A percentile compares a stretch with the other conserved stretches of the same genome.
These are phyloP conservation scores for Vararia minispora DNA, from an alignment of 768 basidiomycete genomes.

Conservation along the genomic window DNA sequence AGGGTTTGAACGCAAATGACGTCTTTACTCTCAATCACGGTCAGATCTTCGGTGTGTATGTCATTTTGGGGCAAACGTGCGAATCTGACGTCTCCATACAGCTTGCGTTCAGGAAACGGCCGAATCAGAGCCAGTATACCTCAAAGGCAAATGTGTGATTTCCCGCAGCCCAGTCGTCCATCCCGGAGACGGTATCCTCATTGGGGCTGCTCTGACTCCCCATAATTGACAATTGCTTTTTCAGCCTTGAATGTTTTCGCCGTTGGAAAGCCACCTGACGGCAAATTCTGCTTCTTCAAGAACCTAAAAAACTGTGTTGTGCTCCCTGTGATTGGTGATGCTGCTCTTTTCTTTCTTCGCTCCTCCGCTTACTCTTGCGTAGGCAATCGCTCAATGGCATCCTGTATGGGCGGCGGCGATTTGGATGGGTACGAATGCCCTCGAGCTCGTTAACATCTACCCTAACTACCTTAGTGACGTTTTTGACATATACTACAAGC, in stretches of 20 bases:
- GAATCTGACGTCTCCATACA: no score
- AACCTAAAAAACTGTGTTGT: constrained; percentile 18
- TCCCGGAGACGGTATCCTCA: constrained; percentile 24
- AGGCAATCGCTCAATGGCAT: constrained; percentile 46
- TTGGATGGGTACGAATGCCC: constrained; percentile 51
- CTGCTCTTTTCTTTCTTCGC: constrained; percentile 33
- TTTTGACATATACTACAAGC: constrained; percentile 45
- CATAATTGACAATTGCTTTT: not conserved
- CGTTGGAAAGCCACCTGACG: constrained; percentile 18
- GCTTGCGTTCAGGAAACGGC: constrained; percentile 8
- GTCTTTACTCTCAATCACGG: constrained; percentile 6
- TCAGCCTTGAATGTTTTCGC: constrained; percentile 18
- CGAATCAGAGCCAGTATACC: not conserved
- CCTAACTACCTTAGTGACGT: constrained; percentile 36
- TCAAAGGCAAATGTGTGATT: constrained; percentile 11
- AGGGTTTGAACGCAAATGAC: not conserved
- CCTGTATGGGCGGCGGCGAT: constrained; percentile 58
- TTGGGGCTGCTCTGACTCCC: not conserved
- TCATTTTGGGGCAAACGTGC: no score
- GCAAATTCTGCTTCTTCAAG: constrained; percentile 12
- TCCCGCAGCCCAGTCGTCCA: constrained; percentile 23
- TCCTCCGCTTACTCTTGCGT: constrained; percentile 72
- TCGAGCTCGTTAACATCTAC: not conserved
- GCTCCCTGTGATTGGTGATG: constrained; percentile 16
- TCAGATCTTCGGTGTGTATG: constrained; percentile 6